Base-by-base conservation (phyloP, 371 early-diverging fungal species). In the Lichtheimia ramosa region DNA sequence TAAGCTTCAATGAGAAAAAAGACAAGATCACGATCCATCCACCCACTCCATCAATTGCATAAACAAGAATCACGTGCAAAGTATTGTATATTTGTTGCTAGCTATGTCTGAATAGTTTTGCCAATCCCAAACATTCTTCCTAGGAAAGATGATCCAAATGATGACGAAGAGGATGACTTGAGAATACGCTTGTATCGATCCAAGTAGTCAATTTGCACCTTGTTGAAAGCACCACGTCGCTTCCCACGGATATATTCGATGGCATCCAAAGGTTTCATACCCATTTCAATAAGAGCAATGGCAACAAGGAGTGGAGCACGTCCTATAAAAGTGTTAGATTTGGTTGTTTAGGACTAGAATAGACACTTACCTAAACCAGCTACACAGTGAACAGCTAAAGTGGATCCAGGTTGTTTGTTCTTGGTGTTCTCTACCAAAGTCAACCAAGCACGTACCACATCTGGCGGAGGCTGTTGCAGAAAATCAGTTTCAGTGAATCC, bases 321-420 rank as follows among this genome's bases (percentile, higher is more conserved):
- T 8, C 92, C 92, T 34, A 34, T 10, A 34, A 34, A 8, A 34
- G 34, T 8, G 27, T 34, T 6, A 34, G 34, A 8, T 2, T 34
- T 6, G 34, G 8, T 34, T 4, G 34, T 10, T 2, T 34, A 0
- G 10, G 10, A 34, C 10, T 5, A 34, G 10, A 10, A 34, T 34
- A 34, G 10, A 8, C 2, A 2, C 34, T 8, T 34, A 34, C 34
- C 34, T 42, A 93, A 77, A 23, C 94, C 93, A 4, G 94, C 91
- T 1, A 93, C 92, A 64, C 94, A 93, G 63, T 93, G 93, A 5
- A 92, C 89, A 3, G 92, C 94, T 49, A 93, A 85, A 0, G 91
- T 87, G 12, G 80, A 84, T 23, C 74, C 63, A 28, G 70, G 70
- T 27, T 69, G 75, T 54, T 75, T 65, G 40, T 71, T 62, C 49